Evolutionary conservation across 2,329 filamentous ascomycete genomes (phyloP), one percentile per base, ranked within the genome.

Genomic region (Beauveria sp.): DNA sequence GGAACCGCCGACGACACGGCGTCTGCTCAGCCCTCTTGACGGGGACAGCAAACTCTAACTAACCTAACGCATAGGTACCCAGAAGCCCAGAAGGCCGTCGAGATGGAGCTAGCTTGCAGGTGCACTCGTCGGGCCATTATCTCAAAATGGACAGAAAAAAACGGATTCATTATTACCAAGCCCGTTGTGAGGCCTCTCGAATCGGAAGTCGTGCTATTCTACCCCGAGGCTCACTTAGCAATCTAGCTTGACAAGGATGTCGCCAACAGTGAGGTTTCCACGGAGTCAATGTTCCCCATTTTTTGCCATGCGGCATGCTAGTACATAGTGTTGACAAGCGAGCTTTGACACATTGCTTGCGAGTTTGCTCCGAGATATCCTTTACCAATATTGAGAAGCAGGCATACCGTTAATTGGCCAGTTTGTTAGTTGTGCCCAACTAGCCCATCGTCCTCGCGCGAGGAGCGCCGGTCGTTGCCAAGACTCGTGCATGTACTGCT

Each of bases 1-100:
- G 55, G 55, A 34, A 46, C 55, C 44, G 55, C 55, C 55, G 55
- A 58, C 46, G 55, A 34, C 34, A 58, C 46, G 55, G 55, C 55
- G 55, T 30, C 22, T 58, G 55, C 55, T 58, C 55, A 58, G 55
- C 55, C 55, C 50, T 58, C 55, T 43, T 18, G 18, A 40, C 34
- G 30, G 55, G 44, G 44, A 28, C 43, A 47, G 26, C 34, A 55
- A 56, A 58, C 54, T 56, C 54, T 34, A 24, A 24, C 22, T 24
- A 24, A 24, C 22, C 22, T 24, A 56, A 56, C 43, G 26, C 12
- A 18, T 14, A 28, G 5, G 48, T 28, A 52, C 16, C 50, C 28
- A 28, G 26, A 22, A 52, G 14, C 22, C 22, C 22, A 24, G 22
- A 24, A 24, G 22, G 22, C 30, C 26, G 28, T 30, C 22, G 14